Percentiles rank a stretch among this genome's conserved stretches.
phyloP scores from a whole-genome alignment of 495 filamentous ascomycete species.

The Cenococcum geophilum region DNA sequence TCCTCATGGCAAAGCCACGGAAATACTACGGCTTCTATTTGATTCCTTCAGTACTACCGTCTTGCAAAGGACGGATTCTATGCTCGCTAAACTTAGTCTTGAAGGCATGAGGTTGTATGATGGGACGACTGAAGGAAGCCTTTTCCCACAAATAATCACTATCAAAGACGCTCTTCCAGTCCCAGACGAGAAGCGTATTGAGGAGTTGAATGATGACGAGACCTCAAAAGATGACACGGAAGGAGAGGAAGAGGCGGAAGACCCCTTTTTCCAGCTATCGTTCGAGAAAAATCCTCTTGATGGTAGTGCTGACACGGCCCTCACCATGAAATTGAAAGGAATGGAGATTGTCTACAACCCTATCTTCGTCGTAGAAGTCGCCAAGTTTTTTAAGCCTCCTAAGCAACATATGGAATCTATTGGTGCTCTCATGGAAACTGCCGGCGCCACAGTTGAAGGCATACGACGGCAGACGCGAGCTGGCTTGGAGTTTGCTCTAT shows the following conservation, averaged over 20 bases:
- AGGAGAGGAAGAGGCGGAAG: constrained; percentile 45
- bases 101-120: constrained; percentile 92
- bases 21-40: constrained; percentile 85
- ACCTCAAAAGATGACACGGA: constrained; percentile 37
- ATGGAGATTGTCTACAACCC: constrained; percentile 98
- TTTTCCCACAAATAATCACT: constrained; percentile 88
- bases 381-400: constrained; percentile 90
- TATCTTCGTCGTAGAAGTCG: constrained; percentile 79
- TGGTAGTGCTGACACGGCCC: constrained; percentile 78
- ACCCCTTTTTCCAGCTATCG: constrained; percentile 80
- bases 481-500: constrained; percentile 87
- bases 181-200: constrained; percentile 47
- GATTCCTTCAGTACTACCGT: constrained; percentile 87
- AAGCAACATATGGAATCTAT: constrained; percentile 98
- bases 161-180: constrained; percentile 76
- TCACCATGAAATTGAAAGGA: constrained; percentile 87
- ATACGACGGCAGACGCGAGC: constrained; percentile 91
- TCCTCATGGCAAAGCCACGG: constrained; percentile 69
- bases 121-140: constrained; percentile 80
- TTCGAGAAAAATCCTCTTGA: constrained; percentile 95
- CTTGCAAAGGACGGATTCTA: constrained; percentile 80
- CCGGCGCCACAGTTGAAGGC: constrained; percentile 90
- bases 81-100: constrained; percentile 79
- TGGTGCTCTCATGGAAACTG: constrained; percentile 84
- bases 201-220: constrained; percentile 52